Conservation (phyloP, 129 eudicot genomes). For the Chrysanthemum seticuspe region DNA sequence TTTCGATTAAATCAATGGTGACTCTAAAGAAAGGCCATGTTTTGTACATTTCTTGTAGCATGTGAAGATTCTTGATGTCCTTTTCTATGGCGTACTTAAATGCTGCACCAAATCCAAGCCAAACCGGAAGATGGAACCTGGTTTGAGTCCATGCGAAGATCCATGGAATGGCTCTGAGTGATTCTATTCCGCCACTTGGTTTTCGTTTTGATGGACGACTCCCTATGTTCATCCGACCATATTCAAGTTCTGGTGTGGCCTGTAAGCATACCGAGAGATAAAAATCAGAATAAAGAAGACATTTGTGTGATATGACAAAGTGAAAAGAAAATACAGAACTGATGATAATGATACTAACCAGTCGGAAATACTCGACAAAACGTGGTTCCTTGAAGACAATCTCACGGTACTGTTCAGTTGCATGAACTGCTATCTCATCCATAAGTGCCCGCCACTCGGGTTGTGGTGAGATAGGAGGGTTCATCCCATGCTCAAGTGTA, state of each 20-base stretch:
- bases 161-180: constrained; percentile 98
- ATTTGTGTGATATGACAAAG: neutral
- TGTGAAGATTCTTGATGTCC: constrained; percentile 61
- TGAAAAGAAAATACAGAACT: constrained; percentile 8
- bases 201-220: constrained; percentile 97
- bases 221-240: constrained; percentile 97
- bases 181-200: constrained; percentile 97
- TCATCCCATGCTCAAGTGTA: constrained; percentile 97
- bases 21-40: constrained; percentile 98
- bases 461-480: constrained; percentile 83
- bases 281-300: neutral
- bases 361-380: constrained; percentile 98
- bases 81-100: constrained; percentile 67
- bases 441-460: constrained; percentile 96
- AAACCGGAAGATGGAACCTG: constrained; percentile 97
- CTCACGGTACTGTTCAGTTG: constrained; percentile 87
- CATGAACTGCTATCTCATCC: constrained; percentile 84
- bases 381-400: constrained; percentile 94
- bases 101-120: constrained; percentile 99
- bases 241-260: constrained; percentile 99
- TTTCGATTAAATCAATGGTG: constrained; percentile 91
- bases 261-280: constrained; percentile 16
- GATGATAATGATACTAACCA: constrained; percentile 46
- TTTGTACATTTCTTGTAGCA: constrained; percentile 93
- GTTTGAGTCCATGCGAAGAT: constrained; percentile 99